phyloP scores from a whole-genome alignment of 2,329 filamentous ascomycete species.

The Trichoderma sp. region DNA sequence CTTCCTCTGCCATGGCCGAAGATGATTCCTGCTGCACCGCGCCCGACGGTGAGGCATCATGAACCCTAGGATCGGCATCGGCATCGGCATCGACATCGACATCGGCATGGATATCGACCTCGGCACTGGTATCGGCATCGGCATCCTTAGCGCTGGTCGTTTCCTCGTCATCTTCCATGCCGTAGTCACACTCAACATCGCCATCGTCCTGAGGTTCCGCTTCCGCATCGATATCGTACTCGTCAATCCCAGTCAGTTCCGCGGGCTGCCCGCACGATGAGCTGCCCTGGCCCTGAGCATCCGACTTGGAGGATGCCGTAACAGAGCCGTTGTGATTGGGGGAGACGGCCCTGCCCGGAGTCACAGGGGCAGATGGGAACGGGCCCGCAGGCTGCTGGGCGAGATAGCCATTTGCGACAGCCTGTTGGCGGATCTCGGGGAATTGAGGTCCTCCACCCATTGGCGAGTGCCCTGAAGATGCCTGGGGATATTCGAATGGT shows the following conservation, averaged over 20 bases:
- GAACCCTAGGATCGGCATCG: not conserved
- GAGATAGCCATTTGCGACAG: not conserved
- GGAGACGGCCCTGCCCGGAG: not conserved
- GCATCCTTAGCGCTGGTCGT: not conserved
- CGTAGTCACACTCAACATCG: not conserved
- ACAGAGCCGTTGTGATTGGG: not conserved
- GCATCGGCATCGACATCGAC: not conserved
- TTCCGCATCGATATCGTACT: not conserved
- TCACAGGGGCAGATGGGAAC: not conserved
- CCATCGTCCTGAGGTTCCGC: not conserved
- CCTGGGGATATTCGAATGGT: not conserved
- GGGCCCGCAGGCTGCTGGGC: not conserved
- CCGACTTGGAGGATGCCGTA: not conserved
- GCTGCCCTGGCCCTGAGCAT: not conserved
- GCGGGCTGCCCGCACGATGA: not conserved
- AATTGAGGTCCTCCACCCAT: slow-evolving; percentile 20
- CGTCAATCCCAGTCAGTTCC: not conserved
- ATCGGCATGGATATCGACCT: not conserved
- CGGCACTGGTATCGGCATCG: not conserved
- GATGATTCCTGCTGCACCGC: not conserved
- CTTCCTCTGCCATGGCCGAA: slow-evolving; percentile 21
- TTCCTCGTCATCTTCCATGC: not conserved
- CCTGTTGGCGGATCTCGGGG: not conserved
- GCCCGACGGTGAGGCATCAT: not conserved
- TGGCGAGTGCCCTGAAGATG: not conserved